Base-by-base conservation (phyloP, 495 filamentous ascomycete genomes). In the Cenococcum geophilum region DNA sequence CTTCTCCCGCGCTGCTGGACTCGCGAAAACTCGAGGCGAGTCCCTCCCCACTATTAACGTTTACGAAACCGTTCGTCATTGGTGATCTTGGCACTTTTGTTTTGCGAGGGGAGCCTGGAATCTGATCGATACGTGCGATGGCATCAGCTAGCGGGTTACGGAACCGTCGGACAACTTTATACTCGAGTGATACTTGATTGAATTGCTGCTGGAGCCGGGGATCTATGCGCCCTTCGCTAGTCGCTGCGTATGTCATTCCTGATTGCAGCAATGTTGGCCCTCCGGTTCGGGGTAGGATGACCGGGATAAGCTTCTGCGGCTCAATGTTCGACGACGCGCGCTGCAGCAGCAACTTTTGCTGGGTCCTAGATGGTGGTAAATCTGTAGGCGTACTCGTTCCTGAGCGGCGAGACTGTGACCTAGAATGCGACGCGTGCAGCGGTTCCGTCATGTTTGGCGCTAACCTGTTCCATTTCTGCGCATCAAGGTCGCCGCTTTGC, bases 321-420 rank as follows among this genome's bases (percentile, higher is more conserved):
- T 87, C 84, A n/a, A 87, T 78, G 61, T 76, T 79, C 5, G 84
- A 86, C 64, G 80, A 84, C 16, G 83, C 85, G 22, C 86, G 77
- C 70, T 88, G 84, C 1, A 89, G 80, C 74, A 86, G 82, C 12
- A 89, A 73, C 60, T 89, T 89, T 66, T 88, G 86, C 70, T 89
- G 86, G 5, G 83, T 87, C 21, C 85, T 76, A 58, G 81, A 86
- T 60, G 80, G 76, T 32, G 82, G 80, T 0, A 78, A 25, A 69
- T 77, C 40, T 20, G 66, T 62, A 14, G 50, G 72, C 57, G 66
- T 76, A 40, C 45, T 62, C 11, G 66, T 58, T 1, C 60, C 65
- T 12, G 60, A 66, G 37, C 60, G 65, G 8, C 66, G 68, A 18
- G 64, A 65, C n/a, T 53, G 61, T 51, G 63, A 18, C 12, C 47